Evolutionary conservation across 805 yeast genomes (phyloP).

Genomic region (Cyberlindnera maritima): DNA sequence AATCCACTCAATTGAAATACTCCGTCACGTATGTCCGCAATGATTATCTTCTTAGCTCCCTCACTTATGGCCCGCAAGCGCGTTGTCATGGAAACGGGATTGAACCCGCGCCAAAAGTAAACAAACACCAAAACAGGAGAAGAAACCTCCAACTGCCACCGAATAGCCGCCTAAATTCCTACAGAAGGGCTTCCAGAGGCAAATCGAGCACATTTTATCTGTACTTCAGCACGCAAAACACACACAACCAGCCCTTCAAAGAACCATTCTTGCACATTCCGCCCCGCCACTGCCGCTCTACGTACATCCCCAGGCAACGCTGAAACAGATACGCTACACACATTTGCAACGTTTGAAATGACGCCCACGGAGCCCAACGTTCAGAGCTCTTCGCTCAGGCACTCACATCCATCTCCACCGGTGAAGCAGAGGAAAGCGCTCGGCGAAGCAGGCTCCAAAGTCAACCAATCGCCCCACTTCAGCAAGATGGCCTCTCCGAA

Average conservation of each 20-base stretch:
- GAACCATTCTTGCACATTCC: too few relatives aligned
- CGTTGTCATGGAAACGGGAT: background rate
- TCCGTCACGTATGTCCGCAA: too few relatives aligned
- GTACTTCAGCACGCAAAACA: too few relatives aligned
- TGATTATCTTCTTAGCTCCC: too few relatives aligned
- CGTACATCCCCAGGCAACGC: slow-evolving; percentile 1
- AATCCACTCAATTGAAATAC: background rate
- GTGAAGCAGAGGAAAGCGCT: slow-evolving; percentile 24
- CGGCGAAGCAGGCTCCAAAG: slow-evolving; percentile 13
- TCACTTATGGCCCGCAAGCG: too few relatives aligned
- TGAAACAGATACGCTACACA: slow-evolving; percentile 3
- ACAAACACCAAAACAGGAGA: slow-evolving; percentile 1
- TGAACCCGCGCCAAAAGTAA: background rate
- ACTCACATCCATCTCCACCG: slow-evolving; percentile 19
- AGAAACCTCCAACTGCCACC: too few relatives aligned
- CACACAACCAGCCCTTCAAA: too few relatives aligned
- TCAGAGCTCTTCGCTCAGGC: slow-evolving; percentile 9
- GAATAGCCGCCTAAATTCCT: too few relatives aligned
- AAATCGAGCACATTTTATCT: too few relatives aligned
- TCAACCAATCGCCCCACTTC: slow-evolving; percentile 21
- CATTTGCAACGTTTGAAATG: background rate
- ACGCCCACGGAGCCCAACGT: slow-evolving; percentile 1
- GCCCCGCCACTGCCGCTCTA: too few relatives aligned
- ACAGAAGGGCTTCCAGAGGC: too few relatives aligned
- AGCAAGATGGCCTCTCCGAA: slow-evolving; percentile 4